These are phyloP conservation scores for Larix kaempferi DNA, from an alignment of 75 land plant species.

Conservation along the genomic window DNA sequence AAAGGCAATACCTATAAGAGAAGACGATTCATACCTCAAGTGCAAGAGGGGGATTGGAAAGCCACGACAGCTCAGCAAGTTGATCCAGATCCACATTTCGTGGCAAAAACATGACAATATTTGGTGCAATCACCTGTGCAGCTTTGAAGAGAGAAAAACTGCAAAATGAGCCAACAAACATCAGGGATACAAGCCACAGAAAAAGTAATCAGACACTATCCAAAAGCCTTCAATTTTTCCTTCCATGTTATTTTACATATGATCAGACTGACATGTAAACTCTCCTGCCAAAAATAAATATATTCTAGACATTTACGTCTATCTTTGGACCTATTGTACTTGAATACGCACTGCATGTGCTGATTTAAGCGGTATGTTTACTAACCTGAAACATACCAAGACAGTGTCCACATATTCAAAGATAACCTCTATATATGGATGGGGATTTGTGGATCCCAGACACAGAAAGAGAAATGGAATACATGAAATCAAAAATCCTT, in stretches of 20 bases:
- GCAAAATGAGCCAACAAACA: not conserved
- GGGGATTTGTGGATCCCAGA: too few relatives aligned
- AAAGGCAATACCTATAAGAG: conserved; percentile 1
- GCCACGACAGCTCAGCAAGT: conserved; percentile 66
- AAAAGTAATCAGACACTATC: not conserved
- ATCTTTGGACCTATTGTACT: not conserved
- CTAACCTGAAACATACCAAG: not conserved
- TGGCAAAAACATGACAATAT: conserved; percentile 81
- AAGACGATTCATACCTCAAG: conserved; percentile 61
- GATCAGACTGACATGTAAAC: not conserved
- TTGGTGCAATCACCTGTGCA: conserved; percentile 66
- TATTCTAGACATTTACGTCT: not conserved
- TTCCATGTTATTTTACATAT: not conserved
- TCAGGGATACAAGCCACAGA: not conserved
- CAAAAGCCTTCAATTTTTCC: not conserved
- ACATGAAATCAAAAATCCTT: conserved; percentile 2
- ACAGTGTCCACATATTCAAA: not conserved
- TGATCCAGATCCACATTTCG: conserved; percentile 89
- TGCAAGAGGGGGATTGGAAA: conserved; percentile 65
- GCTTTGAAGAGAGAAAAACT: conserved; percentile 73
- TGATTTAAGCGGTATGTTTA: not conserved
- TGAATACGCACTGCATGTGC: not conserved
- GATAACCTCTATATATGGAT: not conserved
- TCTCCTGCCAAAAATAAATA: not conserved
- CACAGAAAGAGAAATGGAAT: not conserved